A percentile compares a stretch with the other conserved stretches of the same genome.
Evolutionary conservation across 768 basidiomycete species (phyloP).

Genomic region (Trametes coccinea): DNA sequence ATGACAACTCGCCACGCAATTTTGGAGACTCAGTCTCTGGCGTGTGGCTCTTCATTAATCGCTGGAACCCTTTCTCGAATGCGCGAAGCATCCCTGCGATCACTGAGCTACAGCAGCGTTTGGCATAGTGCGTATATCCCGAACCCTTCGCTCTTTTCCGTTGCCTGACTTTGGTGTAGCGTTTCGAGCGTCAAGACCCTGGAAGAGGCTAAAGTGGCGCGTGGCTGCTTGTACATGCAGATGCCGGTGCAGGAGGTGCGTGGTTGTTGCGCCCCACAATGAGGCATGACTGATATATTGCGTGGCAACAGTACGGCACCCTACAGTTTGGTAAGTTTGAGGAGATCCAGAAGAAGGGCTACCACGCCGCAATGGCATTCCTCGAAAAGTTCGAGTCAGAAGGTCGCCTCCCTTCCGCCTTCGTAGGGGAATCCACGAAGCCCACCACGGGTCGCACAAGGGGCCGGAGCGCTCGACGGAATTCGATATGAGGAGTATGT

Average conservation of each 20-base stretch:
- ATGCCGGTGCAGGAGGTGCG: constrained; percentile 92
- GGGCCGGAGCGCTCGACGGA: constrained; percentile 75
- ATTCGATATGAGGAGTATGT: constrained; percentile 50
- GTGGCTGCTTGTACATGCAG: constrained; percentile 86
- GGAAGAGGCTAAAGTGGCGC: constrained; percentile 90
- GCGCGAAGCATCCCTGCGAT: constrained; percentile 80
- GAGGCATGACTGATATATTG: background rate
- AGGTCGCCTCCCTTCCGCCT: constrained; percentile 75
- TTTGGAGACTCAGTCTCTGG: constrained; percentile 96
- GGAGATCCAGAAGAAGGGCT: constrained; percentile 84
- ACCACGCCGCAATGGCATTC: constrained; percentile 67
- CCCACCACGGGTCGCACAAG: constrained; percentile 55
- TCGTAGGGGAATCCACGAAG: constrained; percentile 59
- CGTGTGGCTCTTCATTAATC: constrained; percentile 92
- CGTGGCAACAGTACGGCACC: constrained; percentile 71
- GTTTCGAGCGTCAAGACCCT: constrained; percentile 94
- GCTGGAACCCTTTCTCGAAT: constrained; percentile 89
- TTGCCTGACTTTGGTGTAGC: constrained; percentile 42
- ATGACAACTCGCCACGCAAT: constrained; percentile 92
- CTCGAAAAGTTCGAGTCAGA: constrained; percentile 81
- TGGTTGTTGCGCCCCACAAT: background rate
- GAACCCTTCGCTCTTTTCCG: background rate
- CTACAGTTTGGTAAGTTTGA: constrained; percentile 88
- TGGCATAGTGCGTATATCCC: constrained; percentile 79
- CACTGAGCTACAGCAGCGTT: constrained; percentile 89